Evolutionary conservation across 139 green algal species (phyloP), one percentile per base, ranked within the genome.

Genomic region (Haematococcus lacustris): DNA sequence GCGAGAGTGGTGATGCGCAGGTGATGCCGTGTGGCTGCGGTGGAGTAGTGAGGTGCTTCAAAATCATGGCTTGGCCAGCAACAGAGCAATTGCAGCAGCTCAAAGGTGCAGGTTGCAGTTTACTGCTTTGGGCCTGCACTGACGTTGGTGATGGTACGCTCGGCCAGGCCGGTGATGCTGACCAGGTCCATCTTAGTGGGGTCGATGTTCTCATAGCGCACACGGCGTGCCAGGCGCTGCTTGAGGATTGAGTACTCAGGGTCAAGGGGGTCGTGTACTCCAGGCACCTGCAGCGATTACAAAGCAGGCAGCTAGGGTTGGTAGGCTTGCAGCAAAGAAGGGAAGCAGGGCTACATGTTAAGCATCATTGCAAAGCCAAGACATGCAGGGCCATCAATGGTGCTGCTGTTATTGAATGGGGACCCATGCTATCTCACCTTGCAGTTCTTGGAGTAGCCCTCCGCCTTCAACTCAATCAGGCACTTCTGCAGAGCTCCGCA

Each of bases 231-330:
- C 62, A 96, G 80, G 61, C 89, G 87, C 74, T 90, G 76, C 83
- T 92, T 93, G 37, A 97, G 82, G 73, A 94, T 93, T 75, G 86
- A 88, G 67, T 88, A 91, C 89, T 97, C 91, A 0, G 86, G 87
- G 75, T 97, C 88, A 35, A 86, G 68, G 1, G 74, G 66, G 37
- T 96, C 89, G 78, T 93, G 85, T 73, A 84, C 82, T 71, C 81
- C 83, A 71, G 73, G 26, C 53, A 67, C 38, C 65, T 72, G 65
- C 21, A 33, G 30, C 17, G 9, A 17, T 53, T 63, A 25, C 32
- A 25, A 4, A 30, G 13, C 53, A 63, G 21, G 25, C 25, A 63
- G n/a, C 53, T 32, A 63, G 17, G 25, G 17, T 63, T 63, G 53
- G 4, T n/a, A 17, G 53, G 7, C 21, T 63, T 7, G 17, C 53